These are phyloP conservation scores for Daldinia caldariorum DNA, from an alignment of 495 filamentous ascomycete genomes.

Conservation along the genomic window DNA sequence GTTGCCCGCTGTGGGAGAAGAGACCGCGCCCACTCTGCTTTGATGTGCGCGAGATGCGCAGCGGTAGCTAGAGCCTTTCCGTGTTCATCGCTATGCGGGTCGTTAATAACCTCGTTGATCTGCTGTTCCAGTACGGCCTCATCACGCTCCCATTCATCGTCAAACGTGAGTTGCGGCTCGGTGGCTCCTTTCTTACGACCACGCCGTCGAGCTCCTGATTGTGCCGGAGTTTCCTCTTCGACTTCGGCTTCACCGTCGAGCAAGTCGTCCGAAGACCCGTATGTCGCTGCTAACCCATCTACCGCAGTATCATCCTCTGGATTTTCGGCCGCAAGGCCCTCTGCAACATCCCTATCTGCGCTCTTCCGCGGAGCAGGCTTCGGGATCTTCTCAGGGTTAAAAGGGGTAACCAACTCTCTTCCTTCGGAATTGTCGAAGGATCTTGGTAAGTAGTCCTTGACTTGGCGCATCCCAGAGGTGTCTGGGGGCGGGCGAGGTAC, in stretches of 20 bases:
- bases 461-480: constrained; percentile 43
- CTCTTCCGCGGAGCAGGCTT: constrained; percentile 35
- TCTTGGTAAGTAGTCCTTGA: constrained; percentile 43
- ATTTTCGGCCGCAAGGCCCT: constrained; percentile 51
- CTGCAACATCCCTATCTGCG: constrained; percentile 33
- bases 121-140: constrained; percentile 60
- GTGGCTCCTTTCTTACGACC: constrained; percentile 35
- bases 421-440: constrained; percentile 42
- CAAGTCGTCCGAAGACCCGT: constrained; percentile 28
- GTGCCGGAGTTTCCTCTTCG: constrained; percentile 28
- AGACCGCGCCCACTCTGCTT: constrained; percentile 48
- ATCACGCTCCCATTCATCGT: constrained; percentile 60
- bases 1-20: constrained; percentile 37
- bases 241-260: constrained; percentile 15
- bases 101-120: constrained; percentile 59
- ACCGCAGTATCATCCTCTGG: constrained; percentile 47
- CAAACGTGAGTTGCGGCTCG: constrained; percentile 47
- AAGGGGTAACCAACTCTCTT: constrained; percentile 40
- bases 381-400: constrained; percentile 41
- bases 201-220: constrained; percentile 33
- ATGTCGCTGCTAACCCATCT: constrained; percentile 43
- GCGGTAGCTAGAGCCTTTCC: constrained; percentile 57
- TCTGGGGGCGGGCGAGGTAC: constrained; percentile 40
- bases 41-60: constrained; percentile 49
- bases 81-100: constrained; percentile 59